These are phyloP conservation scores for Halenospora varia DNA, from an alignment of 495 filamentous ascomycete genomes.

Conservation along the genomic window DNA sequence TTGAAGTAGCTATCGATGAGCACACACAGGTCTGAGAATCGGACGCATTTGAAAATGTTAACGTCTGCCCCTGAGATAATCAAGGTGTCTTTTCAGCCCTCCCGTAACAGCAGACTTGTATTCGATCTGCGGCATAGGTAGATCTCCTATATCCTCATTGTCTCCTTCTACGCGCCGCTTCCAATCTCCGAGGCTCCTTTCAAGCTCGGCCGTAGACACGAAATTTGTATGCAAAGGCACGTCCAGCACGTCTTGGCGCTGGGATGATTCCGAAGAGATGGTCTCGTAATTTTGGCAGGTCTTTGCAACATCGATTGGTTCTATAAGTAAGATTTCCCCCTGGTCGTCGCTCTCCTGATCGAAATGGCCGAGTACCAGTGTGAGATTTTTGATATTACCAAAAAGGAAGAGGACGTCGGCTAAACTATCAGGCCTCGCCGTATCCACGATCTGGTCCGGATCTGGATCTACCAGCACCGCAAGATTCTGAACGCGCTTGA, in stretches of 20 bases:
- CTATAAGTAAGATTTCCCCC: neutral
- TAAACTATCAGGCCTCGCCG: neutral
- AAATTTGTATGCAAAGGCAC: neutral
- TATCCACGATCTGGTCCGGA: neutral
- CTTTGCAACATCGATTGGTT: neutral
- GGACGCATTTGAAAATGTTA: too few species aligned
- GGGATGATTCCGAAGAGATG: neutral
- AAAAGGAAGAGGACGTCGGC: conserved; percentile 1
- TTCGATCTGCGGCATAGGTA: conserved; percentile 1
- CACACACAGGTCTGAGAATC: too few species aligned
- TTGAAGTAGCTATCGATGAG: too few species aligned
- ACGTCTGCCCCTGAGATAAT: neutral
- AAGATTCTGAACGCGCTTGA: conserved; percentile 1
- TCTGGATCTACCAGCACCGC: neutral
- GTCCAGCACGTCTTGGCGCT: neutral
- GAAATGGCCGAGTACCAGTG: conserved; percentile 1
- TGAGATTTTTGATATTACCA: conserved; percentile 1
- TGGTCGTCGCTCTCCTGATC: neutral
- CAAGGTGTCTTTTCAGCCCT: neutral
- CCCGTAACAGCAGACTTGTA: neutral
- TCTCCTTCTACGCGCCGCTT: neutral
- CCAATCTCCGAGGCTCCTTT: neutral
- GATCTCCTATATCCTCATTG: neutral
- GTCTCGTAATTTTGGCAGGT: neutral
- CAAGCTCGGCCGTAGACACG: neutral